Base-by-base conservation (phyloP, 768 basidiomycete species). In the Coprinellus aureogranulatus region DNA sequence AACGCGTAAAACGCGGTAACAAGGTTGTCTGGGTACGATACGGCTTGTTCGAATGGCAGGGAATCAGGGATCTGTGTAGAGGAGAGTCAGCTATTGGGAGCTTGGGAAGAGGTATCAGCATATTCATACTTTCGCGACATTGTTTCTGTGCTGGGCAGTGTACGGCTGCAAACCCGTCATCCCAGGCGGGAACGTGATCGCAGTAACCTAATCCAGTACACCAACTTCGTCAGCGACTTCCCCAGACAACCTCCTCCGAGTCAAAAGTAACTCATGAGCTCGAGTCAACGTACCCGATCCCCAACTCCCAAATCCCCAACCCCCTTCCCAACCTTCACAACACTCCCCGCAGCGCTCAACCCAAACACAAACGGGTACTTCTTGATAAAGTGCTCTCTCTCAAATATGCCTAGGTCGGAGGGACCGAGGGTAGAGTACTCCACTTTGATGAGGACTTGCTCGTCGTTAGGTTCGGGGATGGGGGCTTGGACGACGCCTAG, bases 61-160 rank as follows among this genome's bases (percentile, higher is more conserved):
- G 54, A 67, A 51, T 73, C 72, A 11, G 81, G 79, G 31, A 82
- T 68, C 78, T 82, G 50, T n/a, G n/a, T n/a, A n/a, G n/a, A n/a
- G n/a, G n/a, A n/a, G n/a, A n/a, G n/a, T n/a, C n/a, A n/a, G n/a
- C n/a, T n/a, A n/a, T n/a, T n/a, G n/a, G 28, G 22, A 27, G 22
- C 8, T 48, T n/a, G n/a, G 23, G 8, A 16, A 44, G 8, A 34
- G 42, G 46, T 48, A 9, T 25, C 23, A 11, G 46, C 46, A 48
- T 6, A 44, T n/a, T 51, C 28, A n/a, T n/a, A 76, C 79, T 71
- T 79, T 78, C 14, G 69, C 72, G 37, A 73, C 60, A 20, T 67
- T 62, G 30, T 57, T 62, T 28, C 64, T 44, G 8, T 70, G 62
- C 31, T 75, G 65, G 40, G 75, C 55, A 12, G 65, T 62, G 62